Percentiles rank a stretch among this genome's conserved stretches.
Evolutionary conservation across 2,329 filamentous ascomycete genomes (phyloP).

Genomic region (Penicillium sp.): DNA sequence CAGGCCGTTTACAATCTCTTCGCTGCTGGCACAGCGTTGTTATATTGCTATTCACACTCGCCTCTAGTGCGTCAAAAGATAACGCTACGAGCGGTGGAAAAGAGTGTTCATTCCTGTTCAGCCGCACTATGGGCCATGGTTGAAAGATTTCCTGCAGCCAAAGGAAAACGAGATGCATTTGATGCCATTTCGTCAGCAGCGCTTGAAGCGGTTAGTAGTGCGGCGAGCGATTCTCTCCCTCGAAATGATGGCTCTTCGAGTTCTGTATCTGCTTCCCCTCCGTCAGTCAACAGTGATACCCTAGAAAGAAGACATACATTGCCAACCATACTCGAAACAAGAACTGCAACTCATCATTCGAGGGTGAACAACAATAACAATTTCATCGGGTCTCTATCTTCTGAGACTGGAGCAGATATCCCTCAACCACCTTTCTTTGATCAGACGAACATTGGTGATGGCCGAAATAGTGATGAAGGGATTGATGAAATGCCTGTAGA

Average conservation of each 20-base stretch:
- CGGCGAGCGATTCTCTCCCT: neutral
- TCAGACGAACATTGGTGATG: neutral
- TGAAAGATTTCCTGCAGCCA: conserved; percentile 19
- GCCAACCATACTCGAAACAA: neutral
- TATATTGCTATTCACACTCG: conserved; percentile 2
- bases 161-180: conserved; percentile 19
- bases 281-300: neutral
- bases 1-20: neutral
- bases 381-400: neutral
- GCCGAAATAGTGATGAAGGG: neutral
- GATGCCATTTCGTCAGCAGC: conserved; percentile 11
- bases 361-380: too few relatives aligned
- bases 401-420: neutral
- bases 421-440: neutral
- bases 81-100: neutral
- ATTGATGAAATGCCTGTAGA: neutral
- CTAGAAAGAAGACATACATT: neutral
- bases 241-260: neutral
- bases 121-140: conserved; percentile 22
- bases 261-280: neutral
- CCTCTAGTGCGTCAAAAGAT: neutral
- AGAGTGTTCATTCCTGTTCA: conserved; percentile 13
- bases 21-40: neutral
- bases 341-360: neutral
- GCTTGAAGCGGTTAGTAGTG: neutral